Evolutionary conservation across 2,329 filamentous ascomycete species (phyloP).

Genomic region (Magnaporthiopsis incrustans): DNA sequence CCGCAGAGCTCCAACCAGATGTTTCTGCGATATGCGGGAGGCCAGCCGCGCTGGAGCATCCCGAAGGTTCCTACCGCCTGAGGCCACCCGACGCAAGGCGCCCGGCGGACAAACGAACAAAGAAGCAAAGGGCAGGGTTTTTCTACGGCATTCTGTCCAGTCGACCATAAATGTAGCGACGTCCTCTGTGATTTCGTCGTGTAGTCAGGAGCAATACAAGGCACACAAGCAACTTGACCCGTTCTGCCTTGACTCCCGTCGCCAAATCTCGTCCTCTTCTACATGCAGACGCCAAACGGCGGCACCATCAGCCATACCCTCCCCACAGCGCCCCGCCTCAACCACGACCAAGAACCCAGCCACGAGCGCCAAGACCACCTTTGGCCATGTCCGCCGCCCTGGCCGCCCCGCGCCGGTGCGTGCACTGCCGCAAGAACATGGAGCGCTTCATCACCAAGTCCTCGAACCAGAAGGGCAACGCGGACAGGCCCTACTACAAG

Average conservation of each 20-base stretch:
- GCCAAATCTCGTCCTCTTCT: background rate
- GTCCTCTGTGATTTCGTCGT: background rate
- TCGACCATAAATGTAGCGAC: background rate
- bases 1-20: background rate
- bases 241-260: background rate
- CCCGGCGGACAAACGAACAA: background rate
- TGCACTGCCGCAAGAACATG: background rate
- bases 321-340: background rate
- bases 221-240: background rate
- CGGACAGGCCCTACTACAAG: slow-evolving; percentile 1
- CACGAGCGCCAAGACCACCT: background rate
- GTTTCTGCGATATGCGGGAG: background rate
- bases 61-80: background rate
- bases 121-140: background rate
- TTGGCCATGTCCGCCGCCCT: background rate
- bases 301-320: background rate
- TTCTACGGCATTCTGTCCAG: no score
- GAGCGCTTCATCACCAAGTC: background rate
- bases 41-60: no score
- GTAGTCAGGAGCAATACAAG: background rate
- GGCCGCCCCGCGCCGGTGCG: background rate
- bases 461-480: slow-evolving; percentile 5
- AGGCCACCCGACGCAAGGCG: background rate
- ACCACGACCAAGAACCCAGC: background rate
- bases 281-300: background rate